phyloP scores from a whole-genome alignment of 2,329 filamentous ascomycete species.

The Paraphaeosphaeria sporulosa region DNA sequence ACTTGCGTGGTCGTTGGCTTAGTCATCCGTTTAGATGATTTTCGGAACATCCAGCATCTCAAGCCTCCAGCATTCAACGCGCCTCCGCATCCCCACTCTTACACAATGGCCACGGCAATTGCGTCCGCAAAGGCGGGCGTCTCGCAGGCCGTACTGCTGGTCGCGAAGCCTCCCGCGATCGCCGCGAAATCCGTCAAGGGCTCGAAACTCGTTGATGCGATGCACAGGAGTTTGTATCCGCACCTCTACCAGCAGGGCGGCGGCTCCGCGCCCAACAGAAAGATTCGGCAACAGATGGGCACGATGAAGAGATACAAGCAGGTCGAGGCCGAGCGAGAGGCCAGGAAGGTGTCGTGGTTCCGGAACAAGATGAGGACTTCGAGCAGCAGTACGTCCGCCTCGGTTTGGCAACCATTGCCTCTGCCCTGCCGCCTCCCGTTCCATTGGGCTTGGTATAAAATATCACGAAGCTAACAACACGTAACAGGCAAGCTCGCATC shows the following conservation, averaged over 20 bases:
- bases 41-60: constrained; percentile 25
- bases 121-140: constrained; percentile 65
- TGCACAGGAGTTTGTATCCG: constrained; percentile 23
- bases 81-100: constrained; percentile 4
- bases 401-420: not conserved
- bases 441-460: not conserved
- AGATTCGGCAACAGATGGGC: not conserved
- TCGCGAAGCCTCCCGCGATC: not conserved
- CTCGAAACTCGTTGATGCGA: constrained; percentile 22
- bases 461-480: constrained; percentile 14
- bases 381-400: constrained; percentile 10
- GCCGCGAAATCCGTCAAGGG: constrained; percentile 5
- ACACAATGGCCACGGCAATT: constrained; percentile 64
- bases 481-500: constrained; percentile 7
- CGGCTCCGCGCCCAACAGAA: not conserved
- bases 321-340: constrained; percentile 6
- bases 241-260: constrained; percentile 16
- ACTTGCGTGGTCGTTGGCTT: constrained; percentile 19
- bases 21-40: constrained; percentile 34
- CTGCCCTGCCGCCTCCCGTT: too few relatives aligned
- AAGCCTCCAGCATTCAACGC: constrained; percentile 12
- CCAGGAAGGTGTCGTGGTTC: constrained; percentile 5
- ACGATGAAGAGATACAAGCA: constrained; percentile 7
- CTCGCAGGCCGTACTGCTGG: constrained; percentile 16
- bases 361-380: constrained; percentile 3